Conservation (phyloP, 768 basidiomycete species). For the Amanita muscaria region DNA sequence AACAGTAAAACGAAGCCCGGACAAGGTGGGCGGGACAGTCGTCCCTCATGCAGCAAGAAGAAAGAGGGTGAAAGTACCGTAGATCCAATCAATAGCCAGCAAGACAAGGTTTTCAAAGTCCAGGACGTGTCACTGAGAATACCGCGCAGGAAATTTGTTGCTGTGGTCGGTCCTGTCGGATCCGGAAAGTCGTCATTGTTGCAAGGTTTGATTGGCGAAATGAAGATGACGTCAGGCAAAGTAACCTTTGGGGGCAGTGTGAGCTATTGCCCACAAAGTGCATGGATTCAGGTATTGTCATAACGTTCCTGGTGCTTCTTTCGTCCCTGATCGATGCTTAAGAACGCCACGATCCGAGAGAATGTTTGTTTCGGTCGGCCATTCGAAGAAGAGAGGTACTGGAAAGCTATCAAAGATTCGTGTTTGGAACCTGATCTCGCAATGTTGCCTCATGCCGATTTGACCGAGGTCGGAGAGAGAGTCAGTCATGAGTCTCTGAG, state of each 20-base stretch:
- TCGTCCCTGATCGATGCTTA: slow-evolving; percentile 2
- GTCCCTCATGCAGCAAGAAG: slow-evolving; percentile 24
- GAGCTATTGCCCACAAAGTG: slow-evolving; percentile 77
- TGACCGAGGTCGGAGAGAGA: slow-evolving; percentile 80
- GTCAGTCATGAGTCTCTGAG: slow-evolving; percentile 14
- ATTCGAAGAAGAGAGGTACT: slow-evolving; percentile 75
- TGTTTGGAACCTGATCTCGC: slow-evolving; percentile 77
- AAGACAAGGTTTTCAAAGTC: slow-evolving; percentile 52
- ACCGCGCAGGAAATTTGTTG: slow-evolving; percentile 69
- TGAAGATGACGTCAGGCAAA: slow-evolving; percentile 60
- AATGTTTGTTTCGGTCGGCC: slow-evolving; percentile 85
- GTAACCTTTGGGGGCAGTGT: slow-evolving; percentile 70
- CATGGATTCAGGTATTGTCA: slow-evolving; percentile 73
- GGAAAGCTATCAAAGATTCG: slow-evolving; percentile 69
- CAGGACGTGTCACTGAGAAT: slow-evolving; percentile 56
- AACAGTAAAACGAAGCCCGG: slow-evolving; percentile 22
- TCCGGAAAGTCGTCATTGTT: slow-evolving; percentile 62
- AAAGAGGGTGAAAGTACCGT: slow-evolving; percentile 3
- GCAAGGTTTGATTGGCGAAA: slow-evolving; percentile 75
- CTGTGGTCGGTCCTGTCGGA: slow-evolving; percentile 80
- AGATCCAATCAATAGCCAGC: slow-evolving; percentile 7
- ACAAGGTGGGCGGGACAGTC: slow-evolving; percentile 14
- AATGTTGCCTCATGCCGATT: slow-evolving; percentile 66
- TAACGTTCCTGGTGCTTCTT: not conserved
- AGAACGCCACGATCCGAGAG: slow-evolving; percentile 81